Conservation (phyloP, 371 early-diverging fungal species). For the Mortierella sp. region DNA sequence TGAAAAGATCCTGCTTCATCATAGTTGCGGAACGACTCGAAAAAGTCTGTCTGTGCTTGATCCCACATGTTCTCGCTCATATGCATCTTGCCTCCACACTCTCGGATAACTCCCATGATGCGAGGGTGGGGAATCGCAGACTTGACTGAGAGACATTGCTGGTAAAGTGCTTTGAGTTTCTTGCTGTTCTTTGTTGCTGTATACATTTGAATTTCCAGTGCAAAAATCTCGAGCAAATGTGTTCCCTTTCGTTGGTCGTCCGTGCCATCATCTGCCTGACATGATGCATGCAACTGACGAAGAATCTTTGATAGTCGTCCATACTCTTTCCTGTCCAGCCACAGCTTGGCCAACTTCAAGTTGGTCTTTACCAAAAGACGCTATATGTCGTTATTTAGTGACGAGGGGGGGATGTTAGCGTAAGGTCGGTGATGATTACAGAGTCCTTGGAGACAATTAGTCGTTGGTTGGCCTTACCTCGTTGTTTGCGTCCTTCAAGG, state of each 20-base stretch:
- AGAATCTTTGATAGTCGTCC: constrained; percentile 78
- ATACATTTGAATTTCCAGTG: constrained; percentile 94
- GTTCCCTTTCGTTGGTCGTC: constrained; percentile 93
- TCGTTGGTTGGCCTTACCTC: constrained; percentile 60
- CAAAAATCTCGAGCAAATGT: constrained; percentile 89
- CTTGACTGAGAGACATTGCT: constrained; percentile 87
- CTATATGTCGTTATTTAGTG: constrained; percentile 54
- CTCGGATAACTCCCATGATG: constrained; percentile 96
- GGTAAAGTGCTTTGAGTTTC: constrained; percentile 88
- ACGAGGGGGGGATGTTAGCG: background rate
- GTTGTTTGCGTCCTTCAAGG: constrained; percentile 83
- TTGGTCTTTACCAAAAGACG: constrained; percentile 93
- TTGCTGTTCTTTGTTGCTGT: constrained; percentile 89
- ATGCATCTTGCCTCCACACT: constrained; percentile 98
- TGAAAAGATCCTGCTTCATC: constrained; percentile 96
- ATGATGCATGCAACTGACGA: constrained; percentile 75
- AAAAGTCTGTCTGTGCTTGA: constrained; percentile 92
- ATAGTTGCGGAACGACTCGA: constrained; percentile 96
- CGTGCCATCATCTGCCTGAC: constrained; percentile 85
- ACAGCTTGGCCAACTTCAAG: constrained; percentile 89
- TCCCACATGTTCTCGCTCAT: constrained; percentile 96
- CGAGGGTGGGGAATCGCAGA: constrained; percentile 96
- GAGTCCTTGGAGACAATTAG: background rate
- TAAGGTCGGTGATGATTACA: background rate
- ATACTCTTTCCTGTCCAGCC: constrained; percentile 89